Conservation (phyloP, 805 yeast species). For the Ogataea degrootiae region DNA sequence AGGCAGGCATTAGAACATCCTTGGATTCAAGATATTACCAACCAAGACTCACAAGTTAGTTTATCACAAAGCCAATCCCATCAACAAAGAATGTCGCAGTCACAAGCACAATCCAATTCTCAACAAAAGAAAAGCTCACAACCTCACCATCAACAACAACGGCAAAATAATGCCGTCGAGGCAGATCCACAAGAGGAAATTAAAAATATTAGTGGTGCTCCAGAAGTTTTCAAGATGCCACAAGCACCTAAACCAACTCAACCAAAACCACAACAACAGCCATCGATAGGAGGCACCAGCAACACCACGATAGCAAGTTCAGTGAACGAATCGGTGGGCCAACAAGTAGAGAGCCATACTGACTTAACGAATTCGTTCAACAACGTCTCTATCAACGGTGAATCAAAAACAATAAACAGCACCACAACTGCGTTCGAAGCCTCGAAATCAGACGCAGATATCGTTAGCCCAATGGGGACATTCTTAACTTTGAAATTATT, state of each 20-base stretch:
- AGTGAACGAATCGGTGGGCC: no score
- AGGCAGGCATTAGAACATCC: slow-evolving; percentile 69
- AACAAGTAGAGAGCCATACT: no score
- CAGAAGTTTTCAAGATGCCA: slow-evolving; percentile 17
- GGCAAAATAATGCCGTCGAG: neutral
- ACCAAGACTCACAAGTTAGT: slow-evolving; percentile 41
- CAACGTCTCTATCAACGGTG: neutral
- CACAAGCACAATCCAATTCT: slow-evolving; percentile 3
- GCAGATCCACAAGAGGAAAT: neutral
- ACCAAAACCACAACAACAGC: neutral
- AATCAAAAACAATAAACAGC: no score
- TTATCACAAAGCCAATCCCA: slow-evolving; percentile 70
- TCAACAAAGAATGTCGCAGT: slow-evolving; percentile 41
- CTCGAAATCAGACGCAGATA: no score
- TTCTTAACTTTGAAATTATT: slow-evolving; percentile 58
- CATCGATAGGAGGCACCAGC: neutral
- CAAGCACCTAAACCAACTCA: slow-evolving; percentile 18
- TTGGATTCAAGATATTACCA: slow-evolving; percentile 55
- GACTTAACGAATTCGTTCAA: slow-evolving; percentile 6
- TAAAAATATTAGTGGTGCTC: neutral
- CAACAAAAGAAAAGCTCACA: neutral
- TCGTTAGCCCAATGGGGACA: slow-evolving; percentile 46
- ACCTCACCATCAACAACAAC: neutral
- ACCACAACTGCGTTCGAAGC: no score
- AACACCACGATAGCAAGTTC: neutral